Percentiles rank a stretch among this genome's conserved stretches.
These are phyloP conservation scores for Phytopythium delawarense DNA, from an alignment of 352 stramenopile species.

Conservation along the genomic window DNA sequence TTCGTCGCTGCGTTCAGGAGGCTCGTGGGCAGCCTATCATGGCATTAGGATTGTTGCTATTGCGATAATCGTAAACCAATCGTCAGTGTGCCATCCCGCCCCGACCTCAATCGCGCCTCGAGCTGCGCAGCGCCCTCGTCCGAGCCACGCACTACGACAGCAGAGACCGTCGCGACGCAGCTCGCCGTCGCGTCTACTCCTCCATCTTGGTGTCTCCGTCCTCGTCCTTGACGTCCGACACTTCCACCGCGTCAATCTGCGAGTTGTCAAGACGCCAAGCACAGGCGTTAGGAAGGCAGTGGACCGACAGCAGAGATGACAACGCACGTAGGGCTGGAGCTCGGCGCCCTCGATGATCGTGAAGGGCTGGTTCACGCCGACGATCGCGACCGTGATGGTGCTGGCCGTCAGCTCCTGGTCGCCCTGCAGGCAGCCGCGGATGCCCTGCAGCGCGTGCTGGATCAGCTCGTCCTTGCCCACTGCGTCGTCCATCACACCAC, in stretches of 20 bases:
- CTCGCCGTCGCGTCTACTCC: constrained; percentile 37
- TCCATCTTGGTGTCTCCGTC: constrained; percentile 80
- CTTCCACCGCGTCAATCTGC: constrained; percentile 85
- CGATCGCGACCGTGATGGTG: constrained; percentile 92
- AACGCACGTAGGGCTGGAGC: constrained; percentile 93
- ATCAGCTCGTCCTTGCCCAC: constrained; percentile 95
- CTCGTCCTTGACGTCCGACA: constrained; percentile 81
- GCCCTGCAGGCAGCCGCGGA: constrained; percentile 94
- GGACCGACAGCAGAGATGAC: constrained; percentile 7
- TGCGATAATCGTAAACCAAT: no score
- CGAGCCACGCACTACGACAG: neutral
- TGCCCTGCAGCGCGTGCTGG: constrained; percentile 96
- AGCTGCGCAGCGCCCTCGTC: neutral
- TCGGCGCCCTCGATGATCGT: constrained; percentile 92
- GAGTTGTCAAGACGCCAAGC: neutral
- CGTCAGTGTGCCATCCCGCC: neutral
- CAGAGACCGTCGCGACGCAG: neutral
- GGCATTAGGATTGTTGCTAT: no score
- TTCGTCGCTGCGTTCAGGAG: no score
- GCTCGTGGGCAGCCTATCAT: no score
- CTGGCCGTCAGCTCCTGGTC: constrained; percentile 94
- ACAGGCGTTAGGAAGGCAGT: neutral
- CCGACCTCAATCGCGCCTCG: neutral
- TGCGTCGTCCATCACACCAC: constrained; percentile 9
- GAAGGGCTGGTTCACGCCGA: constrained; percentile 93